A percentile compares a stretch with the other conserved stretches of the same genome.
Conservation (phyloP, 1,284 basidiomycete species). For the Moesziomyces aphidis region DNA sequence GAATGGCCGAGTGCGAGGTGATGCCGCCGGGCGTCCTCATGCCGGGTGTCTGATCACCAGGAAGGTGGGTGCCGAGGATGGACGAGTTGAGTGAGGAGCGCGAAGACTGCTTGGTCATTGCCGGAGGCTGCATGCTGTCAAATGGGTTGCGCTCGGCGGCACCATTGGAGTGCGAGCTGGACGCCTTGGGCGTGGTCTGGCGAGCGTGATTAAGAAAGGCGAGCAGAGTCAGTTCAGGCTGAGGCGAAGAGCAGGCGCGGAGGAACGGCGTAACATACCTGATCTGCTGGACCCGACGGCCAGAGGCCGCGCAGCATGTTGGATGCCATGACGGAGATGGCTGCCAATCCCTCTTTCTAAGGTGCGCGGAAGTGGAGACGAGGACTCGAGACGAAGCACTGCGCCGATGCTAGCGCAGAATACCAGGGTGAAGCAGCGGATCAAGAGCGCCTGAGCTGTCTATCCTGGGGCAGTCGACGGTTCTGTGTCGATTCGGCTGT, state of each 20-base stretch:
- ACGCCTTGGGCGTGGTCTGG: slow-evolving; percentile 57
- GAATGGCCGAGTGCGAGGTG: slow-evolving; percentile 53
- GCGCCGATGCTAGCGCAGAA: not conserved
- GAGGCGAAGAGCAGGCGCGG: not conserved
- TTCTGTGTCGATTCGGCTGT: no score
- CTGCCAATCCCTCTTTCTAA: no score
- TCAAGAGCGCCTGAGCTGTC: not conserved
- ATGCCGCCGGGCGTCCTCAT: slow-evolving; percentile 60
- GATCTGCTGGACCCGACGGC: slow-evolving; percentile 59
- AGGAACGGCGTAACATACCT: slow-evolving; percentile 40
- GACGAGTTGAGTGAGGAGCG: slow-evolving; percentile 45
- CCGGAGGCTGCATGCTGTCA: slow-evolving; percentile 49
- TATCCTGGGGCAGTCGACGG: not conserved
- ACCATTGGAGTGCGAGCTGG: slow-evolving; percentile 46
- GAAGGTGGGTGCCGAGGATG: slow-evolving; percentile 26
- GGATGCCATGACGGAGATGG: slow-evolving; percentile 32
- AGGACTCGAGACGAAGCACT: not conserved
- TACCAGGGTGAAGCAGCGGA: not conserved
- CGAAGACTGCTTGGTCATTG: slow-evolving; percentile 36
- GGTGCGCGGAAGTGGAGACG: no score
- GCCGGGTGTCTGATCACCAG: slow-evolving; percentile 52
- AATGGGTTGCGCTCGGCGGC: slow-evolving; percentile 62
- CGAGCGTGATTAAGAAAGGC: not conserved
- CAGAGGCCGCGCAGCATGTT: slow-evolving; percentile 64
- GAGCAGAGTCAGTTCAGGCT: slow-evolving; percentile 6